Evolutionary conservation across 805 yeast species (phyloP).

Genomic region (Zygotorulaspora chibaensis): DNA sequence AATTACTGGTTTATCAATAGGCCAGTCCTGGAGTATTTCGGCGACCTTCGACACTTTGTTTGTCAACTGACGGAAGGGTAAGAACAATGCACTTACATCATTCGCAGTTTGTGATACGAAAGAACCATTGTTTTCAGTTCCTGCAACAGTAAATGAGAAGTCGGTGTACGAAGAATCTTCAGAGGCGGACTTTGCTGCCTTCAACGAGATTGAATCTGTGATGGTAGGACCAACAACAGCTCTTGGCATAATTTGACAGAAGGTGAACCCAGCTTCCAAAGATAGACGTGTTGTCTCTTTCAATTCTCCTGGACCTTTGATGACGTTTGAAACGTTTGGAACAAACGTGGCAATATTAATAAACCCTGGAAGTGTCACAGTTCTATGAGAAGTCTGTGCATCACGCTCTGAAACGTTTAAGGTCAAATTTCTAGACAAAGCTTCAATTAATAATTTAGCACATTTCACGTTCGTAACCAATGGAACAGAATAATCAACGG

Average conservation of each 20-base stretch:
- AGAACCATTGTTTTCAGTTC: constrained; percentile 62
- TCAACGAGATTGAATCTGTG: constrained; percentile 60
- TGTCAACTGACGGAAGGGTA: constrained; percentile 72
- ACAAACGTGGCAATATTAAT: constrained; percentile 76
- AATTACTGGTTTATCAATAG: constrained; percentile 72
- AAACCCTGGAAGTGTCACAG: constrained; percentile 80
- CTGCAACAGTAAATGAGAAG: constrained; percentile 78
- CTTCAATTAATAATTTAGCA: constrained; percentile 93
- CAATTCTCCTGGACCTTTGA: constrained; percentile 49
- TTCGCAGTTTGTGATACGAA: constrained; percentile 58
- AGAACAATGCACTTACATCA: constrained; percentile 71
- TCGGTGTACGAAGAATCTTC: constrained; percentile 69
- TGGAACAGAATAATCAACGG: constrained; percentile 97
- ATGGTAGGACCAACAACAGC: constrained; percentile 57
- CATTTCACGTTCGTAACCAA: constrained; percentile 95
- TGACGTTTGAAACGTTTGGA: constrained; percentile 53
- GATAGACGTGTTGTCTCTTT: constrained; percentile 67
- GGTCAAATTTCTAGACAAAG: constrained; percentile 65
- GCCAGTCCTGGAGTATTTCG: constrained; percentile 80
- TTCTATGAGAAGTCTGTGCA: constrained; percentile 85
- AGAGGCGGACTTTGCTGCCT: constrained; percentile 51
- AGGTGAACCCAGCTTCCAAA: constrained; percentile 83
- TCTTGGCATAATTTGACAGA: constrained; percentile 74
- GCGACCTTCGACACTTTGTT: constrained; percentile 74
- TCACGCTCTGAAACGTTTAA: constrained; percentile 73